A percentile compares a stretch with the other conserved stretches of the same genome.
phyloP scores from a whole-genome alignment of 257 asterid genomes.

The Solanum phureja region DNA sequence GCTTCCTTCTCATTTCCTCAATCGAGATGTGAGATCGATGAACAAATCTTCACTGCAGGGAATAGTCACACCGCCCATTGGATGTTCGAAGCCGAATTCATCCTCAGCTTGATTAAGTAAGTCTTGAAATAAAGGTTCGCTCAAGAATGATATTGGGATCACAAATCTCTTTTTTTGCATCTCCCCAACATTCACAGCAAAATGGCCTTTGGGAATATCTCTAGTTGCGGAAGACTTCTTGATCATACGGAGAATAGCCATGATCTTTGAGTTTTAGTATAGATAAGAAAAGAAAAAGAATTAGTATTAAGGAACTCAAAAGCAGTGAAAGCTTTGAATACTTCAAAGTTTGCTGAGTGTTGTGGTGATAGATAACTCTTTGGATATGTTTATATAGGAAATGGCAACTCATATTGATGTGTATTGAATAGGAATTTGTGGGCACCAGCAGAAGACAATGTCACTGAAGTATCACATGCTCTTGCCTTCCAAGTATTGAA shows the following conservation, averaged over 20 bases:
- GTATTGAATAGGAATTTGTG: not conserved
- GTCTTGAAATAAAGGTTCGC: constrained; percentile 23
- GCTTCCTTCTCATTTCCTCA: constrained; percentile 1
- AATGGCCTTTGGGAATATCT: constrained; percentile 46
- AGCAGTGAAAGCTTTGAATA: not conserved
- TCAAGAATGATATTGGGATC: constrained; percentile 24
- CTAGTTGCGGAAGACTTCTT: not conserved
- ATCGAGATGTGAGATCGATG: constrained; percentile 13
- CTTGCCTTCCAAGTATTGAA: not conserved
- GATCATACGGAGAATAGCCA: not conserved
- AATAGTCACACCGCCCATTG: constrained; percentile 50
- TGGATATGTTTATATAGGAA: not conserved
- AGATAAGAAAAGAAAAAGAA: not conserved
- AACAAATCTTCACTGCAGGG: constrained; percentile 33
- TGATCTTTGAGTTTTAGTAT: not conserved
- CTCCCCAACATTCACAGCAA: constrained; percentile 48
- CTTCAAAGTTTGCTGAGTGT: not conserved
- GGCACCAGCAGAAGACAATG: not conserved
- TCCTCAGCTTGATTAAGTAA: constrained; percentile 28
- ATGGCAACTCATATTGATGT: not conserved
- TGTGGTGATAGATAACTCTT: not conserved
- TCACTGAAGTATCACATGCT: not conserved
- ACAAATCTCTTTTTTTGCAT: constrained; percentile 26
- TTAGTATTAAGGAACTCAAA: not conserved
- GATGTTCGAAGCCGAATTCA: constrained; percentile 35